Evolutionary conservation across 2,329 filamentous ascomycete genomes (phyloP).

Genomic region (Exophiala mesophila): DNA sequence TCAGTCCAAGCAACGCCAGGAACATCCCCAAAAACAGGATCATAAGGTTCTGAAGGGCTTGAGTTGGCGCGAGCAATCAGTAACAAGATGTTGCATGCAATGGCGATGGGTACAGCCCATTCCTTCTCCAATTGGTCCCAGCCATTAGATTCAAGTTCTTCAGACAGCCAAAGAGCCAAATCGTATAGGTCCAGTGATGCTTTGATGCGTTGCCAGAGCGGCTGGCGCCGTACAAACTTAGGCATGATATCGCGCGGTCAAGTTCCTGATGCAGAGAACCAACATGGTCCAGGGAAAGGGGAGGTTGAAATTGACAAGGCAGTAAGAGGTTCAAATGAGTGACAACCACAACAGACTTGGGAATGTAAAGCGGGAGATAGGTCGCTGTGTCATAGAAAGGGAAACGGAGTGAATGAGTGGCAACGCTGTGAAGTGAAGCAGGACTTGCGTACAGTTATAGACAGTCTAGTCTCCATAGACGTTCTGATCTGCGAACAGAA

Average conservation of each 20-base stretch:
- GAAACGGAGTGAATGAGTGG: too few relatives aligned
- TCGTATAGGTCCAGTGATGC: conserved; percentile 81
- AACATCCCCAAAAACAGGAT: conserved; percentile 81
- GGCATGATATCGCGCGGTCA: conserved; percentile 50
- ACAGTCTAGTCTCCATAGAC: too few relatives aligned
- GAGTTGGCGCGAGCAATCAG: conserved; percentile 78
- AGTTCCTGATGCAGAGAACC: conserved; percentile 74
- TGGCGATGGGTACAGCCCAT: conserved; percentile 69
- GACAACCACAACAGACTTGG: too few relatives aligned
- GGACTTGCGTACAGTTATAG: too few relatives aligned
- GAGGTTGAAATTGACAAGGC: too few relatives aligned
- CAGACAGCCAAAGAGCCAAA: conserved; percentile 82
- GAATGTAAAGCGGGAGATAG: too few relatives aligned
- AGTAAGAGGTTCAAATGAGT: too few relatives aligned
- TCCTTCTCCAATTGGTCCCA: conserved; percentile 74
- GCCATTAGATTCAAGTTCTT: conserved; percentile 85
- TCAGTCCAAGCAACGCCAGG: conserved; percentile 59
- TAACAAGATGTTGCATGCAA: conserved; percentile 73
- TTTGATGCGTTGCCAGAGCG: conserved; percentile 74
- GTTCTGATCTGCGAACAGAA: too few relatives aligned
- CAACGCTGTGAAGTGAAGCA: too few relatives aligned
- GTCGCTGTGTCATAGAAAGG: too few relatives aligned
- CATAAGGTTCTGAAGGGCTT: conserved; percentile 50
- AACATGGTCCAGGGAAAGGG: too few relatives aligned
- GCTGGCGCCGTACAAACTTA: conserved; percentile 73